Conservation (phyloP, 495 filamentous ascomycete genomes). For the Penicillium psychrofluorescens region DNA sequence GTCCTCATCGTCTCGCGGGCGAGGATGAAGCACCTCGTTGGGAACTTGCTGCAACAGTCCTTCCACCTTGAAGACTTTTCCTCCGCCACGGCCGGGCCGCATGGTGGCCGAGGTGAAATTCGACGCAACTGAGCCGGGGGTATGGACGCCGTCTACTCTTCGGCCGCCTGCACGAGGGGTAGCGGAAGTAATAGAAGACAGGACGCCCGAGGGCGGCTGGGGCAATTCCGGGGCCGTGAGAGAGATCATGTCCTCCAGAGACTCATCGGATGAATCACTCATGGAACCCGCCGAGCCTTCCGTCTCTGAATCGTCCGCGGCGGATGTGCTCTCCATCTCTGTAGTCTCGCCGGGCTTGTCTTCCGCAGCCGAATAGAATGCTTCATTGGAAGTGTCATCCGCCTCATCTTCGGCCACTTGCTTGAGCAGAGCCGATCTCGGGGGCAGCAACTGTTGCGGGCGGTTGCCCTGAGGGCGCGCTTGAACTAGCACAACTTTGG, state of each 20-base stretch:
- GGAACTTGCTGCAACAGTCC: slow-evolving; percentile 66
- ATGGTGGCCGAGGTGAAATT: slow-evolving; percentile 75
- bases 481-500: slow-evolving; percentile 68
- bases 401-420: slow-evolving; percentile 63
- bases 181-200: slow-evolving; percentile 64
- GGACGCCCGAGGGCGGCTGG: slow-evolving; percentile 54
- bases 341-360: slow-evolving; percentile 52
- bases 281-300: slow-evolving; percentile 44
- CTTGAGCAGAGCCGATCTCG: slow-evolving; percentile 37
- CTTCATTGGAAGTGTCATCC: slow-evolving; percentile 75
- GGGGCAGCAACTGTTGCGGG: slow-evolving; percentile 18
- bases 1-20: slow-evolving; percentile 74
- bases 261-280: slow-evolving; percentile 67
- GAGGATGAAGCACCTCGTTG: slow-evolving; percentile 74
- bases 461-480: slow-evolving; percentile 37
- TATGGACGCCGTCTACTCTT: slow-evolving; percentile 59
- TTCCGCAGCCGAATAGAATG: slow-evolving; percentile 82
- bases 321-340: slow-evolving; percentile 45
- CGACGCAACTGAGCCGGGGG: slow-evolving; percentile 79
- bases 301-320: slow-evolving; percentile 48
- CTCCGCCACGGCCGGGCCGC: slow-evolving; percentile 48
- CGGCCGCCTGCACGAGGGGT: slow-evolving; percentile 63
- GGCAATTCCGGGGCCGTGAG: slow-evolving; percentile 72
- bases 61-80: slow-evolving; percentile 70
- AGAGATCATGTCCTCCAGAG: slow-evolving; percentile 75